Conservation (phyloP, 495 filamentous ascomycete genomes). For the Aspergillus diversus region DNA sequence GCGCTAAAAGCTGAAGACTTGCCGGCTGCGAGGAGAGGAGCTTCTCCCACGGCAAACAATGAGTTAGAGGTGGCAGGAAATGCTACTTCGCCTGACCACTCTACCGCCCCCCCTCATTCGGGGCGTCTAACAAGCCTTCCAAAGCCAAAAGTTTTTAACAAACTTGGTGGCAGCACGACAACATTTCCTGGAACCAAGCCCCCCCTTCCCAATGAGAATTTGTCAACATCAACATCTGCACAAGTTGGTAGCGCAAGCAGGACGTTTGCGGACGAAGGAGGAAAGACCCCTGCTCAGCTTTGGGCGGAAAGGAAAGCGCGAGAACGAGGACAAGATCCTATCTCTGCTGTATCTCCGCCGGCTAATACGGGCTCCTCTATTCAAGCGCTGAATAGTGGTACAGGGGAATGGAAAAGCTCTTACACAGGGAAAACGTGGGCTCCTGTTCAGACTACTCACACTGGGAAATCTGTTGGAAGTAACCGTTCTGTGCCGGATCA, state of each 20-base stretch:
- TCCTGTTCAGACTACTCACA: conserved; percentile 72
- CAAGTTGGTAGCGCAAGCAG: conserved; percentile 80
- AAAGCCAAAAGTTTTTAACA: conserved; percentile 92
- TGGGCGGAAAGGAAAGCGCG: conserved; percentile 97
- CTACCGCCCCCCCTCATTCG: conserved; percentile 65
- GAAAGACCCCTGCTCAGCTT: conserved; percentile 93
- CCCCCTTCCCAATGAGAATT: conserved; percentile 70
- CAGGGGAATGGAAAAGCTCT: conserved; percentile 82
- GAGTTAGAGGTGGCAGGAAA: conserved; percentile 45
- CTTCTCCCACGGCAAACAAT: conserved; percentile 33
- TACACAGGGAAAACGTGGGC: conserved; percentile 89
- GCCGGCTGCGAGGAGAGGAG: conserved; percentile 42
- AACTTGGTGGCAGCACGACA: conserved; percentile 67
- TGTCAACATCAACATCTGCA: conserved; percentile 51
- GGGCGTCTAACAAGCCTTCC: conserved; percentile 86
- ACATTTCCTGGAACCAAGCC: conserved; percentile 84
- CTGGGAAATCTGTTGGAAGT: conserved; percentile 63
- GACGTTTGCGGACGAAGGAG: conserved; percentile 91
- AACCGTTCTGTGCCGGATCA: conserved; percentile 55
- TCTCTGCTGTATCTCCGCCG: conserved; percentile 31
- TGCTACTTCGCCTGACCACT: conserved; percentile 67
- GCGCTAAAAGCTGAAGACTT: conserved; percentile 65
- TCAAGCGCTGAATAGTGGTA: conserved; percentile 67
- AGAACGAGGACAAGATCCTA: conserved; percentile 62
- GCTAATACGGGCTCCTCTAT: conserved; percentile 55